Conservation (phyloP, 2,329 filamentous ascomycete genomes). For the Blastomyces emzantsi region DNA sequence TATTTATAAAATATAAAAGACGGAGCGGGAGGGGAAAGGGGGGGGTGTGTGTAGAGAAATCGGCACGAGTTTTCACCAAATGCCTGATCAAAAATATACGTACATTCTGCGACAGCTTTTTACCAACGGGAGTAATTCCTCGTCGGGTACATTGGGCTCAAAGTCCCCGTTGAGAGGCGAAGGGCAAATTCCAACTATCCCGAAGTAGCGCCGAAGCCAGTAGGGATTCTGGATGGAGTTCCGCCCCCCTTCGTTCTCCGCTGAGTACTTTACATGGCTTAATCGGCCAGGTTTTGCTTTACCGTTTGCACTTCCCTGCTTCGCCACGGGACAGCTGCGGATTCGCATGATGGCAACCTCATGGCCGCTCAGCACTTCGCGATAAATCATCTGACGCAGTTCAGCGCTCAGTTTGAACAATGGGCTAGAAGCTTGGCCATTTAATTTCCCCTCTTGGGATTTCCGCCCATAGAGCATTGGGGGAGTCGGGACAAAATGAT, state of each 20-base stretch:
- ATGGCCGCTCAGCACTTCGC: background rate
- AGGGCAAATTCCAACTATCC: background rate
- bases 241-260: background rate
- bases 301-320: background rate
- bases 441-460: background rate
- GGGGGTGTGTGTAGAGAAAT: too few relatives aligned
- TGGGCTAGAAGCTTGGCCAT: background rate
- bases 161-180: background rate
- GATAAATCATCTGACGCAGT: background rate
- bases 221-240: background rate
- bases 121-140: background rate
- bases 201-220: background rate
- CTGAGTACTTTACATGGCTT: background rate
- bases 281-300: background rate
- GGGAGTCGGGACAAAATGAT: background rate
- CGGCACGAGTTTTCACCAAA: too few relatives aligned
- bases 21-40: too few relatives aligned
- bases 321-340: background rate
- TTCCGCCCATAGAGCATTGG: background rate
- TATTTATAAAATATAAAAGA: background rate
- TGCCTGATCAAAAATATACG: background rate
- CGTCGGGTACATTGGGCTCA: background rate
- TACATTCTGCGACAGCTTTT: conserved; percentile 3
- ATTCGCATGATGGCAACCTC: background rate
- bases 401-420: conserved; percentile 2